Evolutionary conservation across 2,329 filamentous ascomycete species (phyloP), one percentile per base, ranked within the genome.

Genomic region (Anisogramma anomala): DNA sequence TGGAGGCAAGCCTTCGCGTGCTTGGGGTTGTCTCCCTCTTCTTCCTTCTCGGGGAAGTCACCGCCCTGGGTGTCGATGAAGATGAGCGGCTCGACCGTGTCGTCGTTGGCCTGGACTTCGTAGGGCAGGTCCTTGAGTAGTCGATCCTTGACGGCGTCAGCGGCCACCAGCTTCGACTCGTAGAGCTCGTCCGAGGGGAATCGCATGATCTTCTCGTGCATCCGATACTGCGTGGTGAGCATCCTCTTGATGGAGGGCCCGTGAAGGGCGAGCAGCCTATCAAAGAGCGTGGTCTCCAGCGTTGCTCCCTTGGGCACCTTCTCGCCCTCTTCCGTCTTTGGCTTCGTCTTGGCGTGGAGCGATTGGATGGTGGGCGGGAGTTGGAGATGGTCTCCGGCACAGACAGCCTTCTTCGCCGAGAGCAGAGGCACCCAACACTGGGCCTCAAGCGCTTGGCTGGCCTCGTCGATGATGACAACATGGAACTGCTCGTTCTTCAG

Each of bases 11-110:
- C 60, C 47, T 62, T 71, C 4, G 59, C 61, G 49, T 67, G 71
- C 50, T 63, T 68, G 28, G 55, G 53, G 4, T 66, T 68, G 39
- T 78, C 78, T 18, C 82, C 78, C 11, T 87, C 84, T 52, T 93
- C 84, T 33, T 73, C 78, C 56, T 77, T 81, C 64, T 96, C 88
- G 0, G 83, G 79, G 46, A 89, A 95, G 54, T 93, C 84, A 0
- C 88, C 91, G 8, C 91, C 91, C 59, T 96, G 91, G 0, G 91
- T 98, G 56, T 98, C 91, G 58, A 86, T 93, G 61, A 96, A 96
- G 8, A 98, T 75, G 2, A 98, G 63, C 0, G 91, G 84, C 60
- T 94, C 86, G 35, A 63, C 73, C 0, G 89, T 96, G 53, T 98
- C 85, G 49, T 96, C 91, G 0, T 75, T 87, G 38, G 84, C 80